Base-by-base conservation (phyloP, 140 eudicot species). In the Oenanthe javanica region DNA sequence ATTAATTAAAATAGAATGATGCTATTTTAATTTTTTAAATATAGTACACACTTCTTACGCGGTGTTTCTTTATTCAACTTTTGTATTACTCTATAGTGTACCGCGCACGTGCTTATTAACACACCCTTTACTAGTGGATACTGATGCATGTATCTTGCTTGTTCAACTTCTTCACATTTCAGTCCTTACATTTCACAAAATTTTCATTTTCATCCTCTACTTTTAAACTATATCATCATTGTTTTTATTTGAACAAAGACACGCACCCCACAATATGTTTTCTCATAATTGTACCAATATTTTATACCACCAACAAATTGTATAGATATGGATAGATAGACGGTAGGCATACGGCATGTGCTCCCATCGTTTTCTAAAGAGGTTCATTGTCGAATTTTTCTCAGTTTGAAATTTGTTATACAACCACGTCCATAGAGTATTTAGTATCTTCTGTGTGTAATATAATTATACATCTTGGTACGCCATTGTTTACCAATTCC, bases 401-500 rank as follows among this genome's bases (percentile, higher is more conserved):
- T 31, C 36, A 31, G 36, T 63, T 63, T 63, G 0, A 63, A 63
- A 63, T 2, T 9, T 63, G 70, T 38, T 23, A 63, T 63, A 23
- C 70, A 63, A 63, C 25, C 38, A 63, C 16, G 70, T 63, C 15
- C 23, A 63, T 23, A 21, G 6, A 63, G 40, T n/a, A 63, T 63
- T 10, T 9, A 36, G 36, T 23, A 23, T 23, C 10, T 9, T 31
- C 0, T 31, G 36, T 31, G 36, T 31, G 36, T 31, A 31, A 31
- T 31, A 42, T 42, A 3, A 2, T 4, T 42, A 42, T 23, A 4
- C 70, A 63, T 63, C 70, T 63, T 63, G 40, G 70, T 63, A 63
- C 70, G 70, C 70, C 70, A 63, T 63, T 63, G 70, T 63, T 63
- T 63, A 63, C 70, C 70, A 23, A 23, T 23, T 63, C 40, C 70